Base-by-base conservation (phyloP, 2,329 filamentous ascomycete species). In the Clonostachys rhizophaga region DNA sequence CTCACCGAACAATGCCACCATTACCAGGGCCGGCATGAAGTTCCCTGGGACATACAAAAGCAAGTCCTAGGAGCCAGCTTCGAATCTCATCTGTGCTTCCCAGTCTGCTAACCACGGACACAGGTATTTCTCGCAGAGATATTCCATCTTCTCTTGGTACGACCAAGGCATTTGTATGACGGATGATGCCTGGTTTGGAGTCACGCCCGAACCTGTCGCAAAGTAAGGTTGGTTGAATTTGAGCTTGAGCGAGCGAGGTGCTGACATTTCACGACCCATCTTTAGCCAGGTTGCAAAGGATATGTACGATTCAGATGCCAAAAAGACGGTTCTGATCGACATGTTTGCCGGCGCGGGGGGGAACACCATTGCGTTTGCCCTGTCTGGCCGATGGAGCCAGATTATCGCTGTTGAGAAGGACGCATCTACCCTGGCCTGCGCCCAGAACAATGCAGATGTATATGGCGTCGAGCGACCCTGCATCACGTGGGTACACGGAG, bases 171-270 rank as follows among this genome's bases (percentile, higher is more conserved):
- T 99, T 54, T 86, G 84, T 74, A 83, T 99, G 76, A 99, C 95
- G 1, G 85, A 95, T 63, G 86, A 92, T 68, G 87, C 91, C 46
- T 99, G 94, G 94, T 99, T 94, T 64, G 94, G 91, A 47, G 91
- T 97, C 8, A 99, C 95, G 0, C 91, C 94, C 13, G 92, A 99
- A 65, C 87, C 89, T 5, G 82, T 99, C 30, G 94, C 94, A 50
- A 83, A 78, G 89, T 94, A 72, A 58, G 75, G 69, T 30, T 30
- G 24, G 24, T 16, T n/a, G 11, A 42, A 24, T 14, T 14, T n/a
- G 20, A 12, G 14, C 14, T 11, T 14, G 7, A 24, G 17, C 34
- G 16, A 8, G 36, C 16, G 10, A 44, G 5, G 34, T 8, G 4
- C 11, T 17, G 18, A 34, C 16, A 45, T 16, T 45, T 45, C 55